Conservation (phyloP, 805 yeast species). For the Nakazawaea ishiwadae region DNA sequence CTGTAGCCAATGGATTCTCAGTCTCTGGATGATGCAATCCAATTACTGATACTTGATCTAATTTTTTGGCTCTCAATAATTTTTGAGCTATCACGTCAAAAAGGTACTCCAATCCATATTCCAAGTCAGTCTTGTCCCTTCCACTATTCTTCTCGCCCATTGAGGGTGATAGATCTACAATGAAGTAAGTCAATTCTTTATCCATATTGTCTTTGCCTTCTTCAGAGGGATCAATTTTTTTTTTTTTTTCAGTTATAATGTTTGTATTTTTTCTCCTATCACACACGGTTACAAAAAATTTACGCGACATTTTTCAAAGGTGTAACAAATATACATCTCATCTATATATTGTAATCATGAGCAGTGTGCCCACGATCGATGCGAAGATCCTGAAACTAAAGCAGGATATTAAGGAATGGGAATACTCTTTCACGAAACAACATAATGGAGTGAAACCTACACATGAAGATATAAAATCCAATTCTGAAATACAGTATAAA, state of each 20-base stretch:
- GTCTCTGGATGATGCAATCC: conserved; percentile 23
- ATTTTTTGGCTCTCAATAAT: conserved; percentile 21
- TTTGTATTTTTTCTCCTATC: neutral
- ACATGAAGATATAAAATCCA: conserved; percentile 39
- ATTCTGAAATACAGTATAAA: conserved; percentile 27
- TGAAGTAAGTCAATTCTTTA: conserved; percentile 27
- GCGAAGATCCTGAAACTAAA: conserved; percentile 25
- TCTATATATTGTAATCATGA: neutral
- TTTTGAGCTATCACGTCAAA: conserved; percentile 31
- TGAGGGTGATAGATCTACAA: conserved; percentile 45
- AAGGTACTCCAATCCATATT: conserved; percentile 35
- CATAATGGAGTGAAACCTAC: conserved; percentile 39
- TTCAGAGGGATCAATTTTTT: neutral
- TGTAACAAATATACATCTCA: neutral
- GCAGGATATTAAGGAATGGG: conserved; percentile 51
- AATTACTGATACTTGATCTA: conserved; percentile 20
- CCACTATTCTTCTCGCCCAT: conserved; percentile 35
- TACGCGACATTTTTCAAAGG: neutral
- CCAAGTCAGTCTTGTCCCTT: conserved; percentile 37
- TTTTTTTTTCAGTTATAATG: neutral
- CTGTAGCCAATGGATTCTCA: conserved; percentile 19
- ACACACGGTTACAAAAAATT: too few relatives aligned
- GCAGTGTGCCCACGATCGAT: conserved; percentile 13
- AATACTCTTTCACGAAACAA: conserved; percentile 33
- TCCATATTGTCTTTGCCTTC: conserved; percentile 7